Conservation (phyloP, 495 filamentous ascomycete species). For the Pseudoneurospora amorphoporcata region DNA sequence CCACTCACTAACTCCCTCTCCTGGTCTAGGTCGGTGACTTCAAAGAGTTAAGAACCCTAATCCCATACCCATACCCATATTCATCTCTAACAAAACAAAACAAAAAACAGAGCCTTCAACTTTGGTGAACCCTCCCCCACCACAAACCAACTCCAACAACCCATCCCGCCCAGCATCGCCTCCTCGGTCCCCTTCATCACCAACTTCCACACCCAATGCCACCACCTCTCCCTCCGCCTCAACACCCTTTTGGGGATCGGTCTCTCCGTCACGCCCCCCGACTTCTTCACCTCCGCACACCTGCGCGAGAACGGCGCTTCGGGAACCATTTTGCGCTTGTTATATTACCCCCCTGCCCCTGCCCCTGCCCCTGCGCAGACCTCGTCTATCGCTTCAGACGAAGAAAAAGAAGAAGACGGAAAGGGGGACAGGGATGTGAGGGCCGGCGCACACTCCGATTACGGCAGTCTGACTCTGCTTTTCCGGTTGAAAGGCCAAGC, state of each 20-base stretch:
- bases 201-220: constrained; percentile 59
- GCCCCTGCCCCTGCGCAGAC: constrained; percentile 37
- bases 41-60: constrained; percentile 47
- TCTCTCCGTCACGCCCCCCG: constrained; percentile 41
- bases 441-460: constrained; percentile 88
- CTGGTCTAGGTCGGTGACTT: constrained; percentile 65
- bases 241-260: constrained; percentile 67
- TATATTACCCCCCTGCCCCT: constrained; percentile 59
- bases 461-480: constrained; percentile 77
- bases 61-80: too few species aligned
- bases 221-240: constrained; percentile 60
- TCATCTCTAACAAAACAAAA: too few species aligned
- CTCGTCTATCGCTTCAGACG: background rate
- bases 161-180: constrained; percentile 57
- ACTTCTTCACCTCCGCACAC: constrained; percentile 73
- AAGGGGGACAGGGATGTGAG: constrained; percentile 51
- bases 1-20: background rate
- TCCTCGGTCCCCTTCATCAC: constrained; percentile 45
- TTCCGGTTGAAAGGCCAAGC: constrained; percentile 78
- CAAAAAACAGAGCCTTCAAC: constrained; percentile 56
- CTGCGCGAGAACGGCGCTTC: constrained; percentile 46
- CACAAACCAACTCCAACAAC: constrained; percentile 62
- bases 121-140: constrained; percentile 61
- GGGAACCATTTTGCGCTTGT: constrained; percentile 68
- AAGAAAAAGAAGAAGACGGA: background rate